A percentile compares a stretch with the other conserved stretches of the same genome.
Conservation (phyloP, 768 basidiomycete genomes). For the Coprinopsis cinerea region DNA sequence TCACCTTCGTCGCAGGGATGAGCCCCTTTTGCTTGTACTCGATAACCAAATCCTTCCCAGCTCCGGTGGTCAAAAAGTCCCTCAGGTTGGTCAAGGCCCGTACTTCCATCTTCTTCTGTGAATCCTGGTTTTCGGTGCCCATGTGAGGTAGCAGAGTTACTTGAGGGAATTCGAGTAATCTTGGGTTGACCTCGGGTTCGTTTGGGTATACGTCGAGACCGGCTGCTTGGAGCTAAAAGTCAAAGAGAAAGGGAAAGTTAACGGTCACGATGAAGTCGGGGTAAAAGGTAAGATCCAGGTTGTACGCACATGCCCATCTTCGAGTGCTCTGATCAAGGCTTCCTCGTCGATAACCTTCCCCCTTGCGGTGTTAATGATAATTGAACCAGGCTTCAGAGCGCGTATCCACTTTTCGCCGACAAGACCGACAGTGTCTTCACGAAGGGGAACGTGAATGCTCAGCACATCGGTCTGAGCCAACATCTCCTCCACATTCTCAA, state of each 20-base stretch:
- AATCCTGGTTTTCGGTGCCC: constrained; percentile 83
- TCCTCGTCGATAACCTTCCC: constrained; percentile 87
- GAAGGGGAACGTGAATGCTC: constrained; percentile 80
- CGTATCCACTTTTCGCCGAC: constrained; percentile 75
- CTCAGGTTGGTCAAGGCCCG: constrained; percentile 74
- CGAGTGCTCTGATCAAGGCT: constrained; percentile 78
- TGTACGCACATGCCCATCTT: constrained; percentile 75
- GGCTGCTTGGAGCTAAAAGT: constrained; percentile 60
- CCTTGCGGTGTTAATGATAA: constrained; percentile 86
- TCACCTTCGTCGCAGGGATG: constrained; percentile 20
- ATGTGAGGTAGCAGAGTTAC: constrained; percentile 87
- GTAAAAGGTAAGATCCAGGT: neutral
- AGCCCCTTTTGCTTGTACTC: constrained; percentile 33
- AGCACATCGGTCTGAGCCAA: constrained; percentile 72
- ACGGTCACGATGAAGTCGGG: neutral
- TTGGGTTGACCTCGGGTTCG: constrained; percentile 76
- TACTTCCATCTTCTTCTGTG: constrained; percentile 78
- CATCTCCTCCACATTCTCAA: constrained; percentile 55
- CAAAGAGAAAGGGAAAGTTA: neutral
- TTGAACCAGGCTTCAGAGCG: constrained; percentile 67
- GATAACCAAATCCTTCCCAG: constrained; percentile 60
- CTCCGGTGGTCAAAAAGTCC: constrained; percentile 61
- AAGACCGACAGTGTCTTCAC: constrained; percentile 63
- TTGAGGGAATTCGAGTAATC: constrained; percentile 74
- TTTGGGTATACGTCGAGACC: constrained; percentile 86